A percentile compares a stretch with the other conserved stretches of the same genome.
Evolutionary conservation across 2,329 filamentous ascomycete genomes (phyloP).

Genomic region (Scedosporium boydii): DNA sequence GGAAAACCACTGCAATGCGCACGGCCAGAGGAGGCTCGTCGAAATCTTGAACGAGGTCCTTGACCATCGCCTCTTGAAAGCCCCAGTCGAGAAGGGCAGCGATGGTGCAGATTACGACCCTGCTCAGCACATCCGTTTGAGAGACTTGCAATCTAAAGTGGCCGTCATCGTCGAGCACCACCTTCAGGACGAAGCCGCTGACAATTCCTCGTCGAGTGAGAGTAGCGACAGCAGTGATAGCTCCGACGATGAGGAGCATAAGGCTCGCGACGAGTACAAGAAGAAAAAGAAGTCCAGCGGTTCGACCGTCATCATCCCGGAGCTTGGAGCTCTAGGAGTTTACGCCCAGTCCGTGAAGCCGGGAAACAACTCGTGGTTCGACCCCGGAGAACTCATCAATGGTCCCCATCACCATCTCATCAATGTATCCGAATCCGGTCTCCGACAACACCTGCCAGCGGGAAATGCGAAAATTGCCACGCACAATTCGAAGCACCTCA

Average conservation of each 20-base stretch:
- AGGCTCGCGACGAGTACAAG: slow-evolving; percentile 42
- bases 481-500: slow-evolving; percentile 58
- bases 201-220: slow-evolving; percentile 14
- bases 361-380: slow-evolving; percentile 55
- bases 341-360: slow-evolving; percentile 65
- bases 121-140: slow-evolving; percentile 45
- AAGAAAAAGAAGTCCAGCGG: slow-evolving; percentile 39
- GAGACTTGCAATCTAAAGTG: slow-evolving; percentile 52
- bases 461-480: slow-evolving; percentile 37
- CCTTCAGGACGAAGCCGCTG: slow-evolving; percentile 39
- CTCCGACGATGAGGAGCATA: slow-evolving; percentile 30
- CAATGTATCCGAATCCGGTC: slow-evolving; percentile 57
- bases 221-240: slow-evolving; percentile 27
- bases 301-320: slow-evolving; percentile 46
- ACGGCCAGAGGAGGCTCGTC: slow-evolving; percentile 52
- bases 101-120: slow-evolving; percentile 18
- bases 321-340: slow-evolving; percentile 55
- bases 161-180: slow-evolving; percentile 61
- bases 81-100: slow-evolving; percentile 45
- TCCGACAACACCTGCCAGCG: slow-evolving; percentile 40
- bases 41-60: slow-evolving; percentile 57
- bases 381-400: slow-evolving; percentile 36
- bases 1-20: slow-evolving; percentile 54
- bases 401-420: slow-evolving; percentile 57
- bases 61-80: slow-evolving; percentile 49